phyloP scores from a whole-genome alignment of 2,329 filamentous ascomycete genomes.

The Botryotinia narcissicola region DNA sequence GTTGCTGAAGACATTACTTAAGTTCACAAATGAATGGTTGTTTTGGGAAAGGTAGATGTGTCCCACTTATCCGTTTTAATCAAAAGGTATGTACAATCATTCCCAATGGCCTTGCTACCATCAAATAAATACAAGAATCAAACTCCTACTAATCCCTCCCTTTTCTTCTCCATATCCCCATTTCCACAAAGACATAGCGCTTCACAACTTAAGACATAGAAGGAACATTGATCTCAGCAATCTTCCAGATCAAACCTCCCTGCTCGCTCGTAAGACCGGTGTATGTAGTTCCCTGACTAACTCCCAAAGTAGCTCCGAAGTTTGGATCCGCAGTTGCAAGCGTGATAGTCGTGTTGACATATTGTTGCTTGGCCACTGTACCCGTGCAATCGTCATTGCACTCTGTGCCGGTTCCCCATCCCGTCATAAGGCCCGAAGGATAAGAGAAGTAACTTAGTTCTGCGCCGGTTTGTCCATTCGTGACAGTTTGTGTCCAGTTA shows the following conservation, averaged over 20 bases:
- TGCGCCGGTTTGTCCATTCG: slow-evolving; percentile 40
- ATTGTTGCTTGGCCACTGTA: slow-evolving; percentile 43
- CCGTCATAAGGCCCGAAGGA: slow-evolving; percentile 42
- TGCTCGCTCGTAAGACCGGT: slow-evolving; percentile 38
- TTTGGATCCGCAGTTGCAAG: slow-evolving; percentile 38
- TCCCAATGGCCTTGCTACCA: not conserved
- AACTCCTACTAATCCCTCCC: not conserved
- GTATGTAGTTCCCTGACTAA: slow-evolving; percentile 40
- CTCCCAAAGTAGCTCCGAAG: slow-evolving; percentile 36
- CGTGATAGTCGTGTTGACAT: slow-evolving; percentile 43
- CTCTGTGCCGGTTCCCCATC: slow-evolving; percentile 43
- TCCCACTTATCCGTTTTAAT: not conserved
- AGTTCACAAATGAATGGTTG: not conserved
- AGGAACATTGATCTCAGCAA: slow-evolving; percentile 40
- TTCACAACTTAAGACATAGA: slow-evolving; percentile 32
- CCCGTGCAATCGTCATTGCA: slow-evolving; percentile 42
- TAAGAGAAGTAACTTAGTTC: slow-evolving; percentile 40
- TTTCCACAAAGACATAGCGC: not conserved
- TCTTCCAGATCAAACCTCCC: slow-evolving; percentile 42
- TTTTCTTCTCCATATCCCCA: not conserved
- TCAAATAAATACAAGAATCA: not conserved
- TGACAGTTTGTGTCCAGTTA: slow-evolving; percentile 36
- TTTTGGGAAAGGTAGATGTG: not conserved
- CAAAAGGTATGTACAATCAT: not conserved
- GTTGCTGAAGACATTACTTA: not conserved